Evolutionary conservation across 2,329 filamentous ascomycete genomes (phyloP), one percentile per base, ranked within the genome.

Genomic region (Fusarium albidum): DNA sequence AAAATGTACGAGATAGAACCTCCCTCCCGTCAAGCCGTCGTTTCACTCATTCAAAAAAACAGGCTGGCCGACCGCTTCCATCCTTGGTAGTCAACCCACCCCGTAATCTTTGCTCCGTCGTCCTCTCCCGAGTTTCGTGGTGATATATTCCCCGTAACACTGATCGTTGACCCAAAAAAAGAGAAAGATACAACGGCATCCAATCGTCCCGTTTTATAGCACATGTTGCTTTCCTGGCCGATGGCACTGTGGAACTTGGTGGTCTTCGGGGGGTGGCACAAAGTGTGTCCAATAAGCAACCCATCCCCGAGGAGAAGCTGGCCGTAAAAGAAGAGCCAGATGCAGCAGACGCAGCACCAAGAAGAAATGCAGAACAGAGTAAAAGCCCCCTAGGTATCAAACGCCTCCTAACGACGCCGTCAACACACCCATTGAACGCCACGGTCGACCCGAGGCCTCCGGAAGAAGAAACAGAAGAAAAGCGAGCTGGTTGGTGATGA

Each of bases 381-480:
- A 52, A 46, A 6, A 43, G 43, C 41, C 40, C 48, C 52, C 51
- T 41, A 70, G 65, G 68, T 71, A 71, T 71, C 67, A 61, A 69
- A 66, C 57, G 48, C 60, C 60, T 52, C 52, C 51, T 52, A 17
- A 53, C 49, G 60, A 72, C 68, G 63, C 69, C 68, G 49, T 67
- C 59, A 65, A 71, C 66, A 57, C 63, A 62, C 43, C n/a, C n/a
- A n/a, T n/a, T 60, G 43, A 71, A 71, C 67, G 62, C 69, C 69
- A 56, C 60, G 50, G 54, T n/a, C 44, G 52, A 55, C 57, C 49
- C 7, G 55, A 62, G 48, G 35, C 47, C 47, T 42, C 48, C 27
- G 37, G 34, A 40, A 49, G 47, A 42, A 43, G 43, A 60, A 61
- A 50, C 43, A 50, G 42, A 50, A 50, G 42, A 50, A 53, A 59